Conservation (phyloP, 2,329 filamentous ascomycete species). For the Aspergillus fischeri region DNA sequence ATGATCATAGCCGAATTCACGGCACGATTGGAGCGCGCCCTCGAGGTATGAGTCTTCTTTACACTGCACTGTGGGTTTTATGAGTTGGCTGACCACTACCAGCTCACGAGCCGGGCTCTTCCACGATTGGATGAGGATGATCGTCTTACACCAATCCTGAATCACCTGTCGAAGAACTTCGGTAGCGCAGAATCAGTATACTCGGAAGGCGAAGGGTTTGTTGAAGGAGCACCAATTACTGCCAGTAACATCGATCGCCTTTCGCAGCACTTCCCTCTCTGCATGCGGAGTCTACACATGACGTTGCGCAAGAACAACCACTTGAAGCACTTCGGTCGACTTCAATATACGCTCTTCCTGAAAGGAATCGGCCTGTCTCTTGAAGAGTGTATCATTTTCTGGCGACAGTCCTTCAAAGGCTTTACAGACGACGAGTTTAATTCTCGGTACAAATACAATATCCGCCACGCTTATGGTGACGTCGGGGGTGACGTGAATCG, state of each 20-base stretch:
- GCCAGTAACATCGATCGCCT: slow-evolving; percentile 76
- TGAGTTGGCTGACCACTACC: slow-evolving; percentile 15
- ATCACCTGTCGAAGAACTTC: slow-evolving; percentile 92
- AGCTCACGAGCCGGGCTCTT: slow-evolving; percentile 85
- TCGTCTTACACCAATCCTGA: slow-evolving; percentile 70
- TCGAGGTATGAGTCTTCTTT: slow-evolving; percentile 60
- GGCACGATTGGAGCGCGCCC: slow-evolving; percentile 68
- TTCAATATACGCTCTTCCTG: slow-evolving; percentile 94
- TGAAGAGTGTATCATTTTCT: slow-evolving; percentile 90
- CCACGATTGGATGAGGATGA: slow-evolving; percentile 95
- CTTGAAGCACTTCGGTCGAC: slow-evolving; percentile 85
- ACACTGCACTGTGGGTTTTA: slow-evolving; percentile 7
- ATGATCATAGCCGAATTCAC: slow-evolving; percentile 89
- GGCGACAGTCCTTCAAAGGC: slow-evolving; percentile 79
- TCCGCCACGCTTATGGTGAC: slow-evolving; percentile 91
- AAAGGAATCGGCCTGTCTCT: slow-evolving; percentile 90
- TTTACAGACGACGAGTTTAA: slow-evolving; percentile 93
- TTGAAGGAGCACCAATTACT: slow-evolving; percentile 69
- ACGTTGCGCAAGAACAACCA: slow-evolving; percentile 83
- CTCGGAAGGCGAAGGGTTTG: slow-evolving; percentile 59
- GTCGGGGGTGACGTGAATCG: slow-evolving; percentile 90
- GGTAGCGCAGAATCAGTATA: slow-evolving; percentile 85
- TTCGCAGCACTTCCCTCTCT: slow-evolving; percentile 78
- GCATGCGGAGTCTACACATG: slow-evolving; percentile 88
- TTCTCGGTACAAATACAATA: slow-evolving; percentile 96